Conservation (phyloP, 768 basidiomycete genomes). For the Lactifluus piperatus region DNA sequence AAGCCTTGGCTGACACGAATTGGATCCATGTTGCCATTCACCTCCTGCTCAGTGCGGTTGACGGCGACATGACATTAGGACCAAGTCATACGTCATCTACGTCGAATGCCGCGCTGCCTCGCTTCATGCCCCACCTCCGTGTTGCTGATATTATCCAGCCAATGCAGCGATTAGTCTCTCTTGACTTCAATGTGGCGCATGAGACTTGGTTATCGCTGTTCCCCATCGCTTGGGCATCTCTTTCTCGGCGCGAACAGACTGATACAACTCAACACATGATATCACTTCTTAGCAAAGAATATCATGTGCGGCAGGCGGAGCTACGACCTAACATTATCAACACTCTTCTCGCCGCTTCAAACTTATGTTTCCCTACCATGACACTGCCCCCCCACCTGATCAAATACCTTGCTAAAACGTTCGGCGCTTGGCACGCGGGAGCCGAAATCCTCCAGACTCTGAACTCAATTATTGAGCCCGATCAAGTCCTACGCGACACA, state of each 20-base stretch:
- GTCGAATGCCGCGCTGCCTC: constrained; percentile 27
- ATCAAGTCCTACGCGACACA: constrained; percentile 68
- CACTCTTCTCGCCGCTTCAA: constrained; percentile 76
- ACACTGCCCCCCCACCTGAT: constrained; percentile 88
- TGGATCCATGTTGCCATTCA: constrained; percentile 93
- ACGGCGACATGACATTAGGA: constrained; percentile 35
- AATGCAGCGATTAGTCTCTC: constrained; percentile 72
- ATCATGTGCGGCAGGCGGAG: constrained; percentile 83
- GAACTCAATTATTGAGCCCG: constrained; percentile 72
- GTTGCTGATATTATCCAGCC: constrained; percentile 55
- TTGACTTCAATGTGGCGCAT: constrained; percentile 71
- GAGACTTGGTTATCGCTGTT: constrained; percentile 85
- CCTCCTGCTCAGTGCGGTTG: constrained; percentile 72
- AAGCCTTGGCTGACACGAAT: constrained; percentile 80
- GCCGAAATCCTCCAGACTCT: constrained; percentile 79
- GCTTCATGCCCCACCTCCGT: constrained; percentile 37
- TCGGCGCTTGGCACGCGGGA: constrained; percentile 89
- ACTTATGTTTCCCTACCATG: constrained; percentile 81
- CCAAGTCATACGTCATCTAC: constrained; percentile 33
- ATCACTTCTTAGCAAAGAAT: constrained; percentile 85
- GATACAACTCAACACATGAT: constrained; percentile 88
- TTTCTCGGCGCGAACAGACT: constrained; percentile 79
- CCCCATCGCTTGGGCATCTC: constrained; percentile 74
- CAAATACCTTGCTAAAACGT: constrained; percentile 94
- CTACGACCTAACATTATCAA: constrained; percentile 88